These are phyloP conservation scores for Daldinia eschscholtzii DNA, from an alignment of 2,329 filamentous ascomycete species.

Conservation along the genomic window DNA sequence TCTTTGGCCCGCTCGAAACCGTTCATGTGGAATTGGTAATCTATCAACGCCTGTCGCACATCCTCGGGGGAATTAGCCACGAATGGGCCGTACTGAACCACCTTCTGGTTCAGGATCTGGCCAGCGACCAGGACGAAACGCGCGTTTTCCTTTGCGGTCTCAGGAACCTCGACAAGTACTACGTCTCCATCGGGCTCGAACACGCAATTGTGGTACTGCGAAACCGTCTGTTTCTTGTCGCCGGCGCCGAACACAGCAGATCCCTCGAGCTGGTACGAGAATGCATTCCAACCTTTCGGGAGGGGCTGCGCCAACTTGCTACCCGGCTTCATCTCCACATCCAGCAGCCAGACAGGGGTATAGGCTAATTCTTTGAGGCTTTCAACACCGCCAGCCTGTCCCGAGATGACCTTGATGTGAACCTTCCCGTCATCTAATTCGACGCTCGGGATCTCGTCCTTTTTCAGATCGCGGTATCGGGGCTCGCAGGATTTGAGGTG, in stretches of 20 bases:
- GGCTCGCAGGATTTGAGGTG: constrained; percentile 90
- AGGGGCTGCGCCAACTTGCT: constrained; percentile 80
- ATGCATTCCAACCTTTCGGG: constrained; percentile 88
- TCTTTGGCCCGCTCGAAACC: constrained; percentile 77
- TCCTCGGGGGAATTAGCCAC: constrained; percentile 73
- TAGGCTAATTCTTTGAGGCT: constrained; percentile 92
- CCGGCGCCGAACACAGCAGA: constrained; percentile 72
- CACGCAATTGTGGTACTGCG: constrained; percentile 87
- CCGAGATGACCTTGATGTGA: constrained; percentile 89
- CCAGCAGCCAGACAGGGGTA: constrained; percentile 96
- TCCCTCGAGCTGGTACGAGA: constrained; percentile 87
- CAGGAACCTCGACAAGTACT: constrained; percentile 77
- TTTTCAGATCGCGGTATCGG: constrained; percentile 87
- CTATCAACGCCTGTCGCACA: constrained; percentile 74
- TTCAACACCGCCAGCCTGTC: constrained; percentile 85
- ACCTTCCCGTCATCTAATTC: constrained; percentile 79
- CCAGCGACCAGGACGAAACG: constrained; percentile 76
- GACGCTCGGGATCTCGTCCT: constrained; percentile 82
- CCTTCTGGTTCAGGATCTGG: constrained; percentile 75
- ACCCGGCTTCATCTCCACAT: constrained; percentile 83
- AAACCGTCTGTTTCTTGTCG: constrained; percentile 65
- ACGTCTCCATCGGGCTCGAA: constrained; percentile 85
- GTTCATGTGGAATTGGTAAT: constrained; percentile 74
- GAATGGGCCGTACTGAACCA: constrained; percentile 80
- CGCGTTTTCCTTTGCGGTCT: constrained; percentile 66